phyloP scores from a whole-genome alignment of 2,329 filamentous ascomycete genomes.

The Gaeumannomyces sp. region DNA sequence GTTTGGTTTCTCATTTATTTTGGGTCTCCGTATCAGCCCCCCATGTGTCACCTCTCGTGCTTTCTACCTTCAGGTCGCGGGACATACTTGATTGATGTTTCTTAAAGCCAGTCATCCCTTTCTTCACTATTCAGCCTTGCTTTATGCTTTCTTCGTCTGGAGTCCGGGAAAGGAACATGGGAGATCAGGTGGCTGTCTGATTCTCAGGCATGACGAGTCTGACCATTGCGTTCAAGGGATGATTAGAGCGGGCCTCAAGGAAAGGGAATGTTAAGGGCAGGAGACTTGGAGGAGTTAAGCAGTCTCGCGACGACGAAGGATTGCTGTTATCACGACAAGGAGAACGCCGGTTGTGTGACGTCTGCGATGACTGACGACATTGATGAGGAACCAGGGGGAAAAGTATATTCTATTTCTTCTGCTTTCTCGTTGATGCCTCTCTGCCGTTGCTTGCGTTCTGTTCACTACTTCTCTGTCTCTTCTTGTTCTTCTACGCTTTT shows the following conservation, averaged over 20 bases:
- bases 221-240: background rate
- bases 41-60: background rate
- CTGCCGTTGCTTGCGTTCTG: background rate
- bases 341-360: background rate
- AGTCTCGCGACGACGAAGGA: background rate
- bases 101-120: too few species aligned
- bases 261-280: background rate
- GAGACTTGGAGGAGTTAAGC: background rate
- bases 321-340: background rate
- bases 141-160: background rate
- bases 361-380: background rate
- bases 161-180: background rate
- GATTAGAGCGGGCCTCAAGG: background rate
- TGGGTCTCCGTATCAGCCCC: background rate
- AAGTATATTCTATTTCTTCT: slow-evolving; percentile 8
- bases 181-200: background rate
- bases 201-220: background rate
- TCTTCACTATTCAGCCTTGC: background rate
- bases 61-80: background rate
- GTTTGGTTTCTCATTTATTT: background rate
- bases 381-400: background rate
- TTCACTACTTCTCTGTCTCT: slow-evolving; percentile 43
- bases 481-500: slow-evolving; percentile 53
- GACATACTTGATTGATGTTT: background rate
- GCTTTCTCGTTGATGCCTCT: slow-evolving; percentile 13